Percentiles rank a stretch among this genome's conserved stretches.
Evolutionary conservation across 2,329 filamentous ascomycete species (phyloP).

Genomic region (Paraphaeosphaeria minitans): DNA sequence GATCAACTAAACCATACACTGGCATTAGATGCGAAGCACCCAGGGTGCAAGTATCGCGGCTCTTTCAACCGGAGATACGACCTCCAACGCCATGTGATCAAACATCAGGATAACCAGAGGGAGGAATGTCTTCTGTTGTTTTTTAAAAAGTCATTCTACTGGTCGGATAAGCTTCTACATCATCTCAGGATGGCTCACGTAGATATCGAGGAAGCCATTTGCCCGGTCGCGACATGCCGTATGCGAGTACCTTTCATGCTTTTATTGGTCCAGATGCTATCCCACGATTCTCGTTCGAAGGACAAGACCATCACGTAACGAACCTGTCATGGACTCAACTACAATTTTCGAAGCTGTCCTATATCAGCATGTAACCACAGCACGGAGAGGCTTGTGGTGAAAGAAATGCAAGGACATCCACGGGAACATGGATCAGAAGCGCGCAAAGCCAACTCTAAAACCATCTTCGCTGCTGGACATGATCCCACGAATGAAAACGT

Average conservation of each 20-base stretch:
- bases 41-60: slow-evolving; percentile 17
- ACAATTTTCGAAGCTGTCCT: slow-evolving; percentile 1
- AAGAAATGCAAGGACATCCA: background rate
- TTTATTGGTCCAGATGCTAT: background rate
- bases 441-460: background rate
- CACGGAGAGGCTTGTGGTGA: background rate
- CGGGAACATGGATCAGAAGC: background rate
- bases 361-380: background rate
- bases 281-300: background rate
- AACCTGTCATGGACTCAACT: too few species aligned
- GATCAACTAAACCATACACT: slow-evolving; percentile 7
- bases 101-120: slow-evolving; percentile 10
- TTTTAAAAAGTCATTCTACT: slow-evolving; percentile 12
- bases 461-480: slow-evolving; percentile 6
- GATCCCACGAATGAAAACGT: background rate
- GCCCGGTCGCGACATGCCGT: background rate
- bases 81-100: slow-evolving; percentile 27
- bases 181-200: slow-evolving; percentile 12
- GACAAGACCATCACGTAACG: background rate
- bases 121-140: slow-evolving; percentile 14
- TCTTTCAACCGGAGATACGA: slow-evolving; percentile 27
- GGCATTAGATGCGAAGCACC: slow-evolving; percentile 20
- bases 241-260: background rate
- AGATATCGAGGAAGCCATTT: slow-evolving; percentile 11
- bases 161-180: slow-evolving; percentile 10